Evolutionary conservation across 2,329 filamentous ascomycete species (phyloP), one percentile per base, ranked within the genome.

Genomic region (Clonostachys solani): DNA sequence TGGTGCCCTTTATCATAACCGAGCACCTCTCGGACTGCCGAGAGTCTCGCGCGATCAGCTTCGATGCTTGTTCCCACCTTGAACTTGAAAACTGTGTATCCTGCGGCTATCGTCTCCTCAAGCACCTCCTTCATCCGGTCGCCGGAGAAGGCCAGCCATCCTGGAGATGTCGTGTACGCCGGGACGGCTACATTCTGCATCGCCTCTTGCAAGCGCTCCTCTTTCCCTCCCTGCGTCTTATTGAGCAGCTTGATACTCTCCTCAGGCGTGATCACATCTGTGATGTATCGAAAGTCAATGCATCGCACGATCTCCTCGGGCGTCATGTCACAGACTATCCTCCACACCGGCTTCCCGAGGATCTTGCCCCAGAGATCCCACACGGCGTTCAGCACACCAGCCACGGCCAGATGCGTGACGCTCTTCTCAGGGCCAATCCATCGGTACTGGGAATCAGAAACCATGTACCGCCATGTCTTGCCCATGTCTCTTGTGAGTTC

Each of bases 301-400:
- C 91, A 92, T 49, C 77, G 71, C 44, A 96, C 90, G 45, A 95
- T 83, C 70, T 96, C 86, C 68, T 94, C 87, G 1, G 91, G 89
- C 4, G 78, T 85, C 88, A 96, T 95, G 56, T 96, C 91, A 12
- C 87, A 86, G 19, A 96, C 86, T 51, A 96, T 86, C 49, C 84
- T 80, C 92, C 91, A 96, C 15, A 96, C 89, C 4, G 91, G 92
- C 74, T 96, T 95, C 53, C 80, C 77, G 33, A 94, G 79, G 3
- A 78, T 79, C 72, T 95, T 95, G 47, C 89, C 90, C 91, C 91
- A 95, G n/a, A 96, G 80, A 66, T 96, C 91, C 91, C 91, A 96
- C 57, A 95, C 77, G 12, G 90, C 91, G 64, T 96, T 96, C 57
- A 95, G 88, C 13, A 95, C 86, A 36, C 90, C 87, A 29, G 89